Evolutionary conservation across 495 filamentous ascomycete species (phyloP).

Genomic region (Neurospora sp.): DNA sequence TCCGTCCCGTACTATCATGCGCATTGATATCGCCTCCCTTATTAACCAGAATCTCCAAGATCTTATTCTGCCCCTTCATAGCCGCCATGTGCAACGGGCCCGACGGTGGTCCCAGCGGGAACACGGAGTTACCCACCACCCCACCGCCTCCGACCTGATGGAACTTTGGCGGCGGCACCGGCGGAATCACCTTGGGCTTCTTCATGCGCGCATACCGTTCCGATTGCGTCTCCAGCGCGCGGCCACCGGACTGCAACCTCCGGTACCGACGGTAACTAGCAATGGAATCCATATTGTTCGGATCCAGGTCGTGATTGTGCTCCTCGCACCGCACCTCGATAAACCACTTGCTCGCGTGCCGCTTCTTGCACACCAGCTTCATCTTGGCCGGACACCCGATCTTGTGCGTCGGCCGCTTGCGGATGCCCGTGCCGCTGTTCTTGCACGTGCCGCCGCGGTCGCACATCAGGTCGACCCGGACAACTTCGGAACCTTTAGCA

Average conservation of each 20-base stretch:
- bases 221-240: slow-evolving; percentile 8
- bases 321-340: slow-evolving; percentile 18
- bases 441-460: slow-evolving; percentile 18
- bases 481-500: not conserved
- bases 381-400: slow-evolving; percentile 16
- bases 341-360: slow-evolving; percentile 21
- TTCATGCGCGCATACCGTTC: slow-evolving; percentile 11
- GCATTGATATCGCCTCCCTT: slow-evolving; percentile 21
- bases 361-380: slow-evolving; percentile 17
- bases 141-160: slow-evolving; percentile 6
- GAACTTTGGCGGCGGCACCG: slow-evolving; percentile 13
- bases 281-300: slow-evolving; percentile 14
- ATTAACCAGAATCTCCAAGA: slow-evolving; percentile 22
- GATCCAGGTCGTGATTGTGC: slow-evolving; percentile 22
- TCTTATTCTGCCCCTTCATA: slow-evolving; percentile 17
- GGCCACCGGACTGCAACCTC: slow-evolving; percentile 9
- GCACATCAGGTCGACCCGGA: slow-evolving; percentile 21
- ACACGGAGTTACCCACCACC: not conserved
- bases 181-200: slow-evolving; percentile 1
- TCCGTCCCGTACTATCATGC: slow-evolving; percentile 20
- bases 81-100: slow-evolving; percentile 21
- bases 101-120: slow-evolving; percentile 6
- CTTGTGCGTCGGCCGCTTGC: slow-evolving; percentile 15
- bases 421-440: slow-evolving; percentile 16
- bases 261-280: slow-evolving; percentile 20